Evolutionary conservation across 805 yeast species (phyloP).

Genomic region (Diddensiella caesifluorescens): DNA sequence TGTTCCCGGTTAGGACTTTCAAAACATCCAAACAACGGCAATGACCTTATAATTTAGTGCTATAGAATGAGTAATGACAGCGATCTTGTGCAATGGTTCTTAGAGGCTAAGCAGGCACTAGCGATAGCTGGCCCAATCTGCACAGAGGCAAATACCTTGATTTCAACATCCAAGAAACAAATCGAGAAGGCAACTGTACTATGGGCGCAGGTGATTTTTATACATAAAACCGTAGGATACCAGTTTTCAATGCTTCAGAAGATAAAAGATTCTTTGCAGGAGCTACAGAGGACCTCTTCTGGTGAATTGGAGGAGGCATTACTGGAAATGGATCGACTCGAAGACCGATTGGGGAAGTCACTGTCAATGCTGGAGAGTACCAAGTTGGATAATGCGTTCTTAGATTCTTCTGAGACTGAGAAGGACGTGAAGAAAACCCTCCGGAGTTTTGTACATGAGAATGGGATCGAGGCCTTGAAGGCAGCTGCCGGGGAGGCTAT

Average conservation of each 20-base stretch:
- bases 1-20: too few relatives aligned
- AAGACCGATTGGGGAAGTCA: constrained; percentile 32
- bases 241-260: constrained; percentile 42
- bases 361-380: constrained; percentile 35
- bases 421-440: constrained; percentile 27
- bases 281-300: constrained; percentile 13
- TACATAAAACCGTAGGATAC: constrained; percentile 41
- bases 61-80: not conserved
- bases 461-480: constrained; percentile 33
- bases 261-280: constrained; percentile 24
- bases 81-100: constrained; percentile 33
- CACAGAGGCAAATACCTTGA: constrained; percentile 42
- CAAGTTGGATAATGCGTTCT: constrained; percentile 34
- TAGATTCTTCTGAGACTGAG: not conserved
- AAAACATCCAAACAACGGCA: too few relatives aligned
- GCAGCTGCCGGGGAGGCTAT: constrained; percentile 30
- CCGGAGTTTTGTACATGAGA: constrained; percentile 46
- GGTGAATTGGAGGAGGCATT: constrained; percentile 21
- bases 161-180: constrained; percentile 35
- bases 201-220: constrained; percentile 41
- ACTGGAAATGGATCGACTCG: constrained; percentile 24
- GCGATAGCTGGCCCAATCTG: constrained; percentile 48
- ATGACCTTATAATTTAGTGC: too few relatives aligned
- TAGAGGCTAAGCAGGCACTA: constrained; percentile 45
- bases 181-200: constrained; percentile 39